Evolutionary conservation across 202 grass and related monocot species (phyloP), one percentile per base, ranked within the genome.

Genomic region (Carex sylvatica): DNA sequence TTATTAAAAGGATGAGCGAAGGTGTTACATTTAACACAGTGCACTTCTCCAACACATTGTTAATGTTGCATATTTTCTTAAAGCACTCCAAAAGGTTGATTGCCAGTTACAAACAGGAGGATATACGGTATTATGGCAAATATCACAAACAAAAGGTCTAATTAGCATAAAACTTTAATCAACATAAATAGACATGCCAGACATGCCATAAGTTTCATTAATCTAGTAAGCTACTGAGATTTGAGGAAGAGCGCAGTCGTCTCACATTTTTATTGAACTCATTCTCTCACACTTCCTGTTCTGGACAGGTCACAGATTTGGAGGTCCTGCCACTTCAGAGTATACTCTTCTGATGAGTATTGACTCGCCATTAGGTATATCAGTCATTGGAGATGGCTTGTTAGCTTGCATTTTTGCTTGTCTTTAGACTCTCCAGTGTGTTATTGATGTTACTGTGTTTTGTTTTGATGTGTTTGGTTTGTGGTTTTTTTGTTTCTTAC

Each of bases 211-310:
- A 46, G 38, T 70, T 44, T n/a, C 12, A 70, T 42, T 46, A 70
- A 70, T 70, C 36, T 70, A 70, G 67, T 46, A 44, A 68, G 31
- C 65, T 68, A 44, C 67, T 70, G 9, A 70, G 35, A 70, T 70
- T 70, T 64, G 61, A 12, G 61, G 61, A 12, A 64, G 61, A 64
- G 11, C 24, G 0, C 24, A 13, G 19, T 12, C 9, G 9, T 14
- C 61, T 64, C 61, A 64, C 28, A 3, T 31, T 31, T 64, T 64
- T 30, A 64, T 14, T 64, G 61, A 3, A 64, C 11, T 30, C 23
- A 64, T 64, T 64, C 26, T 13, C 61, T 64, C 24, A 12, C 61
- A 64, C 11, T 30, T 30, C 4, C 55, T 59, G 55, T 59, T 1
- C 61, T 22, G 8, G 23, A 64, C 11, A 28, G 23, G 61, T 28